phyloP scores from a whole-genome alignment of 2,329 filamentous ascomycete genomes.

The Colletotrichum acutatum region DNA sequence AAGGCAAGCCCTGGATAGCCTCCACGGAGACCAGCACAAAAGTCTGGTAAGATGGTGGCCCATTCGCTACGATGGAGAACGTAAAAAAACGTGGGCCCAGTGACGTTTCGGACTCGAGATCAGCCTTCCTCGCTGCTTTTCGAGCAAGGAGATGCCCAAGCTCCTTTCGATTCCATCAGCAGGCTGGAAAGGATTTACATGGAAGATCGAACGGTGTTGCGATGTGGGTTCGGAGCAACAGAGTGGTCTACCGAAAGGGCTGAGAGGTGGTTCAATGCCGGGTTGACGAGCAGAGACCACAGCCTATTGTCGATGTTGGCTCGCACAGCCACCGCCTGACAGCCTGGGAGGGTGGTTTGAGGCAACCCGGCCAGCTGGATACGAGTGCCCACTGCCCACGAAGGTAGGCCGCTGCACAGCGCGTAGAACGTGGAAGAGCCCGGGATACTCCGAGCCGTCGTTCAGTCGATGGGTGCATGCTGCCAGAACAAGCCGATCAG shows the following conservation, averaged over 20 bases:
- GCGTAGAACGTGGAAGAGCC: neutral
- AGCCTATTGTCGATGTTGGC: conserved; percentile 16
- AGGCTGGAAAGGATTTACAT: neutral
- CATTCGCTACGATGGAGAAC: conserved; percentile 32
- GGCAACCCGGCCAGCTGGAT: conserved; percentile 24
- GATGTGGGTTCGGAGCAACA: neutral
- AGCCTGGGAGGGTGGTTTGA: conserved; percentile 8
- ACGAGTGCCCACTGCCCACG: conserved; percentile 14
- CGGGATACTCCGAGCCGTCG: neutral
- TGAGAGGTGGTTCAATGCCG: neutral
- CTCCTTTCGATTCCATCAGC: neutral
- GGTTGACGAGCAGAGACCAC: conserved; percentile 27
- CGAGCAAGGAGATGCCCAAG: conserved; percentile 13
- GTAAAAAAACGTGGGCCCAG: conserved; percentile 36
- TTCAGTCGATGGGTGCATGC: neutral
- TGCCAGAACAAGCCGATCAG: neutral
- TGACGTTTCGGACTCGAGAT: conserved; percentile 23
- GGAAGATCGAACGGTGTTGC: neutral
- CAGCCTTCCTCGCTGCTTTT: conserved; percentile 12
- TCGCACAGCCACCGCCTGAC: conserved; percentile 28
- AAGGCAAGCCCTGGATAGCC: neutral
- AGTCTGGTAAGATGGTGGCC: neutral
- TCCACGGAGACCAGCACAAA: neutral
- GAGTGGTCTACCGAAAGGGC: neutral
- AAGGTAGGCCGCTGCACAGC: neutral